Conservation (phyloP, 2,329 filamentous ascomycete genomes). For the Pseudogymnoascus sp. region DNA sequence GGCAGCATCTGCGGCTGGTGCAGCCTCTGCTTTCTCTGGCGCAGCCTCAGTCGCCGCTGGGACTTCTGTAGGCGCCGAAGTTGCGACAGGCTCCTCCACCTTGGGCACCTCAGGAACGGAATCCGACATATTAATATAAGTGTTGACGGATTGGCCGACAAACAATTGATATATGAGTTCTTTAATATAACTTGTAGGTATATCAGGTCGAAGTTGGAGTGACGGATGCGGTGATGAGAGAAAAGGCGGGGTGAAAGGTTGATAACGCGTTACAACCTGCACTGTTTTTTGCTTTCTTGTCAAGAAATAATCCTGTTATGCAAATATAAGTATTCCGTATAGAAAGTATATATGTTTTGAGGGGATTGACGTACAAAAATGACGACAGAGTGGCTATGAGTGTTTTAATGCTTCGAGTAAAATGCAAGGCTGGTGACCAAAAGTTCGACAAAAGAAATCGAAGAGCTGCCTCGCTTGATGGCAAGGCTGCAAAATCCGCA, state of each 20-base stretch:
- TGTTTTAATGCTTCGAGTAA: slow-evolving; percentile 5
- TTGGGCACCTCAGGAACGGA: slow-evolving; percentile 2
- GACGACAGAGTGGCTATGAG: background rate
- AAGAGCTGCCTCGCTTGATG: slow-evolving; percentile 3
- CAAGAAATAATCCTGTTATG: background rate
- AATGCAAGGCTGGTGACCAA: slow-evolving; percentile 7
- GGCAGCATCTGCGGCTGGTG: background rate
- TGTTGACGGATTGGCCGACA: background rate
- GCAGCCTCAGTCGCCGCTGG: slow-evolving; percentile 9
- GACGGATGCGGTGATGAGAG: background rate
- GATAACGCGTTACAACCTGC: background rate
- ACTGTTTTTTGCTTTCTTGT: slow-evolving; percentile 8
- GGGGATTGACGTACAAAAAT: slow-evolving; percentile 4
- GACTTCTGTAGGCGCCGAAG: background rate
- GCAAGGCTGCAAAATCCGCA: slow-evolving; percentile 7
- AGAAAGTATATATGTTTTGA: background rate
- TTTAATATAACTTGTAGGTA: background rate
- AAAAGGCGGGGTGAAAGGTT: slow-evolving; percentile 6
- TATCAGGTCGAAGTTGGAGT: background rate
- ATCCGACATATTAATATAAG: background rate
- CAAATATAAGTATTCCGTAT: background rate
- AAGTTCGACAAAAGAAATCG: slow-evolving; percentile 8
- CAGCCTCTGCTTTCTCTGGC: slow-evolving; percentile 13
- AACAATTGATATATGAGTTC: background rate
- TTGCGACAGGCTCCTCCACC: background rate